phyloP scores from a whole-genome alignment of 768 basidiomycete species.

The Candolleomyces eurysporus region DNA sequence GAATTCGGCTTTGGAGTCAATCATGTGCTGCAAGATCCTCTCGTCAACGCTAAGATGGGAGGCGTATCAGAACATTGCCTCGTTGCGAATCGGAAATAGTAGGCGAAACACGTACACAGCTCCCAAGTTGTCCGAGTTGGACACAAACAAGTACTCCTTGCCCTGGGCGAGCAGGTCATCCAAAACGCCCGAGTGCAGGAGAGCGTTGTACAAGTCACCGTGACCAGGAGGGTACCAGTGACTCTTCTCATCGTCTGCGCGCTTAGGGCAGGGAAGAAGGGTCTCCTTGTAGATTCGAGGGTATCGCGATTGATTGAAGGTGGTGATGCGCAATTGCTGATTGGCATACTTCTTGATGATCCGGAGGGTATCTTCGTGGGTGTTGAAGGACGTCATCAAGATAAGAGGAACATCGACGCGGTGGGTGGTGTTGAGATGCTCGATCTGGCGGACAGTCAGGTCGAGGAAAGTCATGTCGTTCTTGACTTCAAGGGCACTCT shows the following conservation, averaged over 20 bases:
- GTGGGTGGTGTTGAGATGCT: conserved; percentile 86
- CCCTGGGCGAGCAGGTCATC: conserved; percentile 87
- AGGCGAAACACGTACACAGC: conserved; percentile 61
- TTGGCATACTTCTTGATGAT: conserved; percentile 97
- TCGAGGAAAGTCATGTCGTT: conserved; percentile 98
- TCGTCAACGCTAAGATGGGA: conserved; percentile 60
- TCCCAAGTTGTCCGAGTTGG: conserved; percentile 96
- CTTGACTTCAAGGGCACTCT: conserved; percentile 93
- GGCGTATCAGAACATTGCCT: conserved; percentile 13
- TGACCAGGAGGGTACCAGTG: conserved; percentile 98
- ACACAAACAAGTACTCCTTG: conserved; percentile 96
- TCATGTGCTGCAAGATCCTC: conserved; percentile 78
- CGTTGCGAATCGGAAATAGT: background rate
- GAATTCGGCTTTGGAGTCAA: conserved; percentile 71
- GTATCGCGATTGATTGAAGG: conserved; percentile 93
- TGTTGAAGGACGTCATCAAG: conserved; percentile 99
- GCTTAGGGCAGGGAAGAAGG: conserved; percentile 78
- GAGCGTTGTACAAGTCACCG: conserved; percentile 93
- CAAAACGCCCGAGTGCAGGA: conserved; percentile 86
- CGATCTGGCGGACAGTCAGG: conserved; percentile 90
- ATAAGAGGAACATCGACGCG: conserved; percentile 93
- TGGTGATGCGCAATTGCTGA: conserved; percentile 90
- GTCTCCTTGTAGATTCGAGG: conserved; percentile 91
- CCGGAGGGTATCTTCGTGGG: conserved; percentile 91
- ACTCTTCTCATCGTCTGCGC: conserved; percentile 80